phyloP scores from a whole-genome alignment of 116 monocot genomes.

The Cymodocea nodosa region DNA sequence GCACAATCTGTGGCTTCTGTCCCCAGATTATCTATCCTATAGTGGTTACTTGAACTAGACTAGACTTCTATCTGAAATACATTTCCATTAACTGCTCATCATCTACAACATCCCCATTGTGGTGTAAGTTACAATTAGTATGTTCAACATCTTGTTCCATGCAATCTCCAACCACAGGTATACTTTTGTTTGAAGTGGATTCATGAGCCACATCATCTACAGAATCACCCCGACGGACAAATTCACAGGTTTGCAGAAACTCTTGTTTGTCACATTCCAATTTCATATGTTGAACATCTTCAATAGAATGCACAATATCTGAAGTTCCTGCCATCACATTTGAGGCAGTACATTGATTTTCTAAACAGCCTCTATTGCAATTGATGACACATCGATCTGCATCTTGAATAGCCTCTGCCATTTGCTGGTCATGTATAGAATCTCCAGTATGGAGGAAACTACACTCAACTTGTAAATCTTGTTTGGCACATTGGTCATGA shows the following conservation, averaged over 20 bases:
- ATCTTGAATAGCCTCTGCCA: constrained; percentile 1
- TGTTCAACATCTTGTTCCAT: not conserved
- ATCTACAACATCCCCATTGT: constrained; percentile 1
- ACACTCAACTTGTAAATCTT: constrained; percentile 4
- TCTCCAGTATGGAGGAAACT: not conserved
- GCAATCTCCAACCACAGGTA: not conserved
- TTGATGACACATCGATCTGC: not conserved
- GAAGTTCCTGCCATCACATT: not conserved
- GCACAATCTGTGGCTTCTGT: not conserved
- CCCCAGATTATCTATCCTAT: not conserved
- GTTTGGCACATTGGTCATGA: not conserved
- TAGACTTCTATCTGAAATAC: no score
- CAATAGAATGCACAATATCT: not conserved
- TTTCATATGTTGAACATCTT: not conserved
- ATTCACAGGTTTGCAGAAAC: no score
- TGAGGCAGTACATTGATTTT: not conserved
- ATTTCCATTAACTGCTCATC: not conserved
- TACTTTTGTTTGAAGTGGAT: no score
- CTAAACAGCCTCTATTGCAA: not conserved
- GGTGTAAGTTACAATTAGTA: not conserved
- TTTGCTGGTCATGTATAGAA: not conserved
- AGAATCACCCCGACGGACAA: no score
- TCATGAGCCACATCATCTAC: no score
- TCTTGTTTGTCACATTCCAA: no score
- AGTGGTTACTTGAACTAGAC: not conserved